A percentile compares a stretch with the other conserved stretches of the same genome.
These are phyloP conservation scores for Saitoella complicata DNA, from an alignment of 805 yeast genomes.

Conservation along the genomic window DNA sequence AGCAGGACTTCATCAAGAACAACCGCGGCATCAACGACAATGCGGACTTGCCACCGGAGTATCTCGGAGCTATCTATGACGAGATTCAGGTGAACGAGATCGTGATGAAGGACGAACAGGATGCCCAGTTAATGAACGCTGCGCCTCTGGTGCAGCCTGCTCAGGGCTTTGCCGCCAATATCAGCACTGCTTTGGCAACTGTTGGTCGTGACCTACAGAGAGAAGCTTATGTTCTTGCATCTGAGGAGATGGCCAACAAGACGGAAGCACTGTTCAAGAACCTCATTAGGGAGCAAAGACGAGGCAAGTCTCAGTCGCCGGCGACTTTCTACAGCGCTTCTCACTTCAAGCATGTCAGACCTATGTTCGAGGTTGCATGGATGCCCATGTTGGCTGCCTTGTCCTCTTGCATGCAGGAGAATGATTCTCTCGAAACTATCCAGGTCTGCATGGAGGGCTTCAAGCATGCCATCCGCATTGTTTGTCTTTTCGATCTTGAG, in stretches of 20 bases:
- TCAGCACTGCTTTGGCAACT: constrained; percentile 32
- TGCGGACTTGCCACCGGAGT: constrained; percentile 60
- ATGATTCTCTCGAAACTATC: constrained; percentile 51
- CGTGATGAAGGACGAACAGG: constrained; percentile 83
- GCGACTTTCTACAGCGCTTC: constrained; percentile 56
- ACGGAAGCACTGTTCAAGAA: constrained; percentile 70
- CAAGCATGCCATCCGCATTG: constrained; percentile 61
- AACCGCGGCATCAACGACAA: constrained; percentile 90
- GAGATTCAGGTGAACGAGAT: constrained; percentile 79
- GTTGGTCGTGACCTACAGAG: constrained; percentile 42
- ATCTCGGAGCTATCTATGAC: constrained; percentile 48
- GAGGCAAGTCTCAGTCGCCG: constrained; percentile 6
- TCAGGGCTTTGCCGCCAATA: constrained; percentile 19
- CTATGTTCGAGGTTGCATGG: constrained; percentile 90
- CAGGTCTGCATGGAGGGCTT: constrained; percentile 67
- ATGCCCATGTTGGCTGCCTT: constrained; percentile 91
- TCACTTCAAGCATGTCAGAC: constrained; percentile 76
- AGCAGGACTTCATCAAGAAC: constrained; percentile 71
- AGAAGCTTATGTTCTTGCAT: constrained; percentile 84
- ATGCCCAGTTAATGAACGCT: constrained; percentile 68
- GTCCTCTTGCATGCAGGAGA: constrained; percentile 84
- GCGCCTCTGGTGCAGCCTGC: constrained; percentile 27
- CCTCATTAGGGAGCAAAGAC: constrained; percentile 28
- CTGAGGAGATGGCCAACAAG: constrained; percentile 76
- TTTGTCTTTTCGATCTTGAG: constrained; percentile 68